Conservation (phyloP, 768 basidiomycete genomes). For the Lactarius hengduanensis region DNA sequence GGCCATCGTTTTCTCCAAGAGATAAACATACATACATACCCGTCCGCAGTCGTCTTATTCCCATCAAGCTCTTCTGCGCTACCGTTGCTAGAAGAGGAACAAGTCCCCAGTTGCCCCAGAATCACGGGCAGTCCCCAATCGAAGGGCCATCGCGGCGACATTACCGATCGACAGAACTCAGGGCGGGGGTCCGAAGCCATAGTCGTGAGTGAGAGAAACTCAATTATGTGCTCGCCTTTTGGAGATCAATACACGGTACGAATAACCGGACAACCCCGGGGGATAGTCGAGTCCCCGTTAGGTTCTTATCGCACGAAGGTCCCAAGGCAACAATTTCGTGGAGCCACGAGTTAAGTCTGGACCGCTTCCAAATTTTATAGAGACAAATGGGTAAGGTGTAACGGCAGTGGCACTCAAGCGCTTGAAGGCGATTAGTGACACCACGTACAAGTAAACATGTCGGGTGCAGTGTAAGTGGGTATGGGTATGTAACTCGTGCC, state of each 20-base stretch:
- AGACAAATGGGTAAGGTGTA: constrained; percentile 1
- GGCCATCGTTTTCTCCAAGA: not conserved
- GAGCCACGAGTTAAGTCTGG: not conserved
- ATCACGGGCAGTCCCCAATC: not conserved
- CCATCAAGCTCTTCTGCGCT: not conserved
- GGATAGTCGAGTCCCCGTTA: not conserved
- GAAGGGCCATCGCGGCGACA: not conserved
- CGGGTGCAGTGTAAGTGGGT: constrained; percentile 7
- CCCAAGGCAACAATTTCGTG: not conserved
- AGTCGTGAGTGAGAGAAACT: not conserved
- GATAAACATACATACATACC: not conserved
- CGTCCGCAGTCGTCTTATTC: not conserved
- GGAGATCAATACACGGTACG: not conserved
- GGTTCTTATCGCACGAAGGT: not conserved
- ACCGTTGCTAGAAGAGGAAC: not conserved
- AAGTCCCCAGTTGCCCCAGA: not conserved
- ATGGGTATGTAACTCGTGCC: constrained; percentile 11
- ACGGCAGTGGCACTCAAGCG: not conserved
- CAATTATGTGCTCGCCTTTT: not conserved
- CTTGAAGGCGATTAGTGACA: not conserved
- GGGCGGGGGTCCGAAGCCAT: not conserved
- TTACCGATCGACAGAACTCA: not conserved
- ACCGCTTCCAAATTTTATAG: not conserved
- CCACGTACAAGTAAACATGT: not conserved
- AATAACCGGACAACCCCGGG: not conserved